phyloP scores from a whole-genome alignment of 202 grass and related monocot species.

The Digitaria exilis region DNA sequence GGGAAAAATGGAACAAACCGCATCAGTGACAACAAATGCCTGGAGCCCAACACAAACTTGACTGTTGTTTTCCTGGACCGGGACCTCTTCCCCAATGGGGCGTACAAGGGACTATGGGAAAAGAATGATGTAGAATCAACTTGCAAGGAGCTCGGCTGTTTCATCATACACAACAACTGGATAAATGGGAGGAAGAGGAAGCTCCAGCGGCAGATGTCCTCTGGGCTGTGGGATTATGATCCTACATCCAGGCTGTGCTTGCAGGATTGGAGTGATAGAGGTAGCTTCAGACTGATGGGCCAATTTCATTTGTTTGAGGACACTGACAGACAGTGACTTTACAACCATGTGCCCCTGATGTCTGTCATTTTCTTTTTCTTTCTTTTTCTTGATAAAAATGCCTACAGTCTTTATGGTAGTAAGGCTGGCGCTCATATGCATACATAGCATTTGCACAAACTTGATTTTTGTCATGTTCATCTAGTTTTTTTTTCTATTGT shows the following conservation, averaged over 20 bases:
- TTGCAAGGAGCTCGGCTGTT: conserved; percentile 61
- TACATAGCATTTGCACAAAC: neutral
- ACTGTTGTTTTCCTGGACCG: conserved; percentile 66
- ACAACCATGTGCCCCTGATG: neutral
- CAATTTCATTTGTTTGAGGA: neutral
- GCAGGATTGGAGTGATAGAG: conserved; percentile 30
- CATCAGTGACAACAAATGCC: conserved; percentile 47
- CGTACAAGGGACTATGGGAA: conserved; percentile 75
- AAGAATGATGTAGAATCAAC: conserved; percentile 36
- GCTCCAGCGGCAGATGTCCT: conserved; percentile 58
- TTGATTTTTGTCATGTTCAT: neutral
- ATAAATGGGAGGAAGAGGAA: conserved; percentile 77
- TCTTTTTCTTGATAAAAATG: neutral
- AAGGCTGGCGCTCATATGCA: neutral
- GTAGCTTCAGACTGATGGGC: neutral
- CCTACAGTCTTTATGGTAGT: neutral
- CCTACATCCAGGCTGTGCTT: conserved; percentile 67
- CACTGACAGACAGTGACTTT: neutral
- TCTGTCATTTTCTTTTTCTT: too few species aligned
- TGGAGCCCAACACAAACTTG: conserved; percentile 62
- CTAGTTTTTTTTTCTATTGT: neutral
- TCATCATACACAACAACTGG: conserved; percentile 91
- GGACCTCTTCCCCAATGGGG: conserved; percentile 79
- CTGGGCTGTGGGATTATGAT: conserved; percentile 88
- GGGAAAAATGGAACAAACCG: conserved; percentile 66